phyloP scores from a whole-genome alignment of 148 eudicot species.

The Linanthus parryae region DNA sequence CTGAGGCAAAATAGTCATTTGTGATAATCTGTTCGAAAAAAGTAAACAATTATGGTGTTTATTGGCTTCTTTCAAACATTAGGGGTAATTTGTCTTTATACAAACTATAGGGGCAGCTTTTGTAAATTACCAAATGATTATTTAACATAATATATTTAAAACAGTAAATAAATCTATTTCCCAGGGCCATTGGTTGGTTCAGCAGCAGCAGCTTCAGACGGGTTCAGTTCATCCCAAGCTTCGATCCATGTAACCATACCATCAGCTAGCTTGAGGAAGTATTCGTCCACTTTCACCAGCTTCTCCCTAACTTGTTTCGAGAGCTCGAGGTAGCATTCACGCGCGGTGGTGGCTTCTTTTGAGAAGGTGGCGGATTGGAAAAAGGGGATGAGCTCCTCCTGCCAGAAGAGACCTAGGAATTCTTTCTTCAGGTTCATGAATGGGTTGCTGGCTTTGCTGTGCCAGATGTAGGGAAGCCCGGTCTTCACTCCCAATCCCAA shows the following conservation, averaged over 20 bases:
- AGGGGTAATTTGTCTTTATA: too few species aligned
- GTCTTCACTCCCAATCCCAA: slow-evolving; percentile 73
- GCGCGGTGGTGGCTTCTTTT: slow-evolving; percentile 66
- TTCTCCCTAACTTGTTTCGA: slow-evolving; percentile 69
- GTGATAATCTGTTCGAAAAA: too few species aligned
- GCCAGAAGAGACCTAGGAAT: slow-evolving; percentile 89
- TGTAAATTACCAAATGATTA: too few species aligned
- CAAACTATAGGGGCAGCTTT: too few species aligned
- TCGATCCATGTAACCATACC: slow-evolving; percentile 89
- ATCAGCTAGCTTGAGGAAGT: slow-evolving; percentile 73
- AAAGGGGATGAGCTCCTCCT: slow-evolving; percentile 76
- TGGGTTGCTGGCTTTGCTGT: slow-evolving; percentile 90
- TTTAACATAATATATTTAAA: too few species aligned
- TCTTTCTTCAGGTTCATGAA: slow-evolving; percentile 84
- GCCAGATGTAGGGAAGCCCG: slow-evolving; percentile 80
- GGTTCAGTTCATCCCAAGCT: slow-evolving; percentile 78
- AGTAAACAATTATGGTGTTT: too few species aligned
- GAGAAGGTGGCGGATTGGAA: slow-evolving; percentile 64
- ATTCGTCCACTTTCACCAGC: slow-evolving; percentile 67
- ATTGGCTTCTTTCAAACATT: too few species aligned
- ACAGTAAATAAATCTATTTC: too few species aligned
- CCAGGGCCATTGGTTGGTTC: too few species aligned
- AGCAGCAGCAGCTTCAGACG: too few species aligned
- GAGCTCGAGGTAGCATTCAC: slow-evolving; percentile 64
- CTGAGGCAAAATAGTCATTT: too few species aligned